Evolutionary conservation across 768 basidiomycete species (phyloP).

Genomic region (Pisolithus microcarpus): DNA sequence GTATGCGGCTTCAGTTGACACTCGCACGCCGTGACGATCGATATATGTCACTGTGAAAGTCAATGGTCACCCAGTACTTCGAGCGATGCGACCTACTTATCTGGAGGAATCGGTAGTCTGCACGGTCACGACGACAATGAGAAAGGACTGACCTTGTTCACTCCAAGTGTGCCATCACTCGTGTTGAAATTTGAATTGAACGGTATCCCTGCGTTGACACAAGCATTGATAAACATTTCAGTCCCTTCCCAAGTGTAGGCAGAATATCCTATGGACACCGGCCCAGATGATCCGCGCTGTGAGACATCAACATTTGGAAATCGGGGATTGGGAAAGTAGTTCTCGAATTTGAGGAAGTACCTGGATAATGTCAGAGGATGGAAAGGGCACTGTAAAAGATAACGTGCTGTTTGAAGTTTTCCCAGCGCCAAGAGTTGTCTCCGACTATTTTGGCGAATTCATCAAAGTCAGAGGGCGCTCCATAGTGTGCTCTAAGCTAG

Average conservation of each 20-base stretch:
- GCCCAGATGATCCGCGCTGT: conserved; percentile 46
- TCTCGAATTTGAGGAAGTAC: conserved; percentile 68
- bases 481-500: conserved; percentile 42
- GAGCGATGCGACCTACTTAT: conserved; percentile 31
- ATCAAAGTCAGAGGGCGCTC: conserved; percentile 62
- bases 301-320: conserved; percentile 44
- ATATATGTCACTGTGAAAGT: conserved; percentile 57
- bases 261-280: conserved; percentile 53
- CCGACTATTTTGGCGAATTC: conserved; percentile 52
- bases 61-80: not conserved
- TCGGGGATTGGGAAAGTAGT: conserved; percentile 41
- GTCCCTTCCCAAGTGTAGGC: conserved; percentile 39
- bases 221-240: conserved; percentile 49
- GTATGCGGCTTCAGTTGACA: conserved; percentile 61
- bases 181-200: conserved; percentile 53
- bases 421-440: conserved; percentile 51
- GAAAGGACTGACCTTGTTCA: conserved; percentile 42
- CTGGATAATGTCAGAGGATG: conserved; percentile 27
- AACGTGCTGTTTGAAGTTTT: conserved; percentile 42
- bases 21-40: conserved; percentile 42
- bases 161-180: conserved; percentile 48
- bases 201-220: conserved; percentile 44
- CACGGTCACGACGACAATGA: not conserved
- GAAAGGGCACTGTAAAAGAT: not conserved
- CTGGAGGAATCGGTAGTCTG: conserved; percentile 15